Evolutionary conservation across 805 yeast genomes (phyloP).

Genomic region (Ogataea methylovora): DNA sequence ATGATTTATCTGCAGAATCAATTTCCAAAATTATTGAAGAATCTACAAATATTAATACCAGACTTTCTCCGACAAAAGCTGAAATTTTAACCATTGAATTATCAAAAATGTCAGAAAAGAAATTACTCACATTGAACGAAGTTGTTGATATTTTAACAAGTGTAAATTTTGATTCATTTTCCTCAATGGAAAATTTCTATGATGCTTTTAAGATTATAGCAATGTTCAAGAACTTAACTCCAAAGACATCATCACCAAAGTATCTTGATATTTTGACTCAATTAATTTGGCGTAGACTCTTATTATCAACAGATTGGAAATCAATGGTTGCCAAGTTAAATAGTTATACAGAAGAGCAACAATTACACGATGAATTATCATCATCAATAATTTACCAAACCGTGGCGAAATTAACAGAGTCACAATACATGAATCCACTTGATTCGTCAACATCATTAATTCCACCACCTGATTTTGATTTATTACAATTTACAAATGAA

Average conservation of each 20-base stretch:
- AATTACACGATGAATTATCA: conserved; percentile 5
- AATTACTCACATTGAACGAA: conserved; percentile 34
- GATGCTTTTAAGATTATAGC: conserved; percentile 47
- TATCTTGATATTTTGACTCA: conserved; percentile 16
- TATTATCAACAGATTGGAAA: conserved; percentile 47
- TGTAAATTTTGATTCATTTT: conserved; percentile 38
- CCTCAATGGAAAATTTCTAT: conserved; percentile 36
- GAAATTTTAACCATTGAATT: conserved; percentile 16
- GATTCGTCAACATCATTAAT: conserved; percentile 2
- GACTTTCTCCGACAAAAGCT: conserved; percentile 19
- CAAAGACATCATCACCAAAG: background rate
- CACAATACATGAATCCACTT: conserved; percentile 2
- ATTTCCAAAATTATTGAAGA: background rate
- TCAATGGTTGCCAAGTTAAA: conserved; percentile 19
- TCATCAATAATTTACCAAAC: conserved; percentile 24
- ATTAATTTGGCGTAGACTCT: conserved; percentile 53
- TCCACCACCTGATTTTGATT: conserved; percentile 2
- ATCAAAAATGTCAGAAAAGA: conserved; percentile 27
- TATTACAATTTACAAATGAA: too few relatives aligned
- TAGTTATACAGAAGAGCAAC: background rate
- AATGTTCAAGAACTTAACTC: conserved; percentile 24
- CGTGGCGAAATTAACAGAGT: conserved; percentile 5
- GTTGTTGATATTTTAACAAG: conserved; percentile 41
- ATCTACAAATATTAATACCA: background rate
- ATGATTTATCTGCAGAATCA: background rate